Conservation (phyloP, 2,329 filamentous ascomycete genomes). For the Colletotrichum brevisporum region DNA sequence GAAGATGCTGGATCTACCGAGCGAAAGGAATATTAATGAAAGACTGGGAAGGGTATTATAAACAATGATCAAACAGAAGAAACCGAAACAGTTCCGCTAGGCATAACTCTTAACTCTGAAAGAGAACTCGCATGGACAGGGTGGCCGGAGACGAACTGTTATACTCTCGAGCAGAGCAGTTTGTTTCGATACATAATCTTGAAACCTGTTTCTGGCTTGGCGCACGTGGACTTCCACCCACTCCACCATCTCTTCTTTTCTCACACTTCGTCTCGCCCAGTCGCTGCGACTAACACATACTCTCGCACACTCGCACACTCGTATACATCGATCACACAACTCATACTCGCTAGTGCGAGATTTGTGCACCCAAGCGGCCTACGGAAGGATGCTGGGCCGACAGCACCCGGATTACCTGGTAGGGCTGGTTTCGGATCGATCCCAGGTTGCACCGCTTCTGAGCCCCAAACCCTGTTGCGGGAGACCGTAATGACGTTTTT, state of each 20-base stretch:
- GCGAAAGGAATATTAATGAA: background rate
- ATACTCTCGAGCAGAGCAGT: constrained; percentile 34
- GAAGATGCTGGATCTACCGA: background rate
- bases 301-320: constrained; percentile 2
- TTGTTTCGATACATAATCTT: constrained; percentile 36
- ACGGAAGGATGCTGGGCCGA: constrained; percentile 33
- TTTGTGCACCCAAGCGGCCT: constrained; percentile 29
- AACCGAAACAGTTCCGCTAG: constrained; percentile 1
- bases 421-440: constrained; percentile 34
- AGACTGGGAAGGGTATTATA: constrained; percentile 5
- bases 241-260: constrained; percentile 9
- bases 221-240: constrained; percentile 36
- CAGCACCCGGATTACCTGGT: constrained; percentile 20
- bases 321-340: constrained; percentile 14
- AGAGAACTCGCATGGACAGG: background rate
- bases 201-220: constrained; percentile 39
- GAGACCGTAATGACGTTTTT: constrained; percentile 18
- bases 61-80: constrained; percentile 6
- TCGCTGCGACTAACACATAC: constrained; percentile 11
- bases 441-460: constrained; percentile 9
- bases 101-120: background rate
- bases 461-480: constrained; percentile 13
- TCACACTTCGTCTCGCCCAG: constrained; percentile 12
- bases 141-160: constrained; percentile 37
- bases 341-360: background rate